A percentile compares a stretch with the other conserved stretches of the same genome.
Evolutionary conservation across 2,329 filamentous ascomycete species (phyloP).

Genomic region (Eutypella sp.): DNA sequence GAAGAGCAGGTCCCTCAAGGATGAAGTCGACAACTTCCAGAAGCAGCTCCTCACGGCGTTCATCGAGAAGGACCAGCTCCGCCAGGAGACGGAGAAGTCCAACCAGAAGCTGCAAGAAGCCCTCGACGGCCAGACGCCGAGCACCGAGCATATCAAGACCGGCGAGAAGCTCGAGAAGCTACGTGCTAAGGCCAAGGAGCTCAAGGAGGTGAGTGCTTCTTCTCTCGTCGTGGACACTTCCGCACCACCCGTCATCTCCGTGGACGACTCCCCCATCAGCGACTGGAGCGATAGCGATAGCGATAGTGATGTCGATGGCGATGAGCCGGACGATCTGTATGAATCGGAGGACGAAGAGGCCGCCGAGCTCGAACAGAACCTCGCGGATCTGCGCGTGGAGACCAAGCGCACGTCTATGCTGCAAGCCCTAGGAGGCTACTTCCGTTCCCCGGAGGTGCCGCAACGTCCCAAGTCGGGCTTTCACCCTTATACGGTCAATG

Average conservation of each 20-base stretch:
- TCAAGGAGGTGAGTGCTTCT: constrained; percentile 51
- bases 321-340: constrained; percentile 7
- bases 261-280: constrained; percentile 1
- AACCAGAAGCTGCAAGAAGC: constrained; percentile 37
- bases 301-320: constrained; percentile 10
- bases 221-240: background rate
- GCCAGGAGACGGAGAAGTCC: constrained; percentile 47
- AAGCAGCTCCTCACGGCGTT: constrained; percentile 56
- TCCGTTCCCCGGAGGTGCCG: too few species aligned
- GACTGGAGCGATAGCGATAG: constrained; percentile 10
- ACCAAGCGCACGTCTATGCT: constrained; percentile 21
- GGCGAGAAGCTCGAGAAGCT: constrained; percentile 56
- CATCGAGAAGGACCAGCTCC: constrained; percentile 55
- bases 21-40: constrained; percentile 53
- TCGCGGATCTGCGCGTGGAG: constrained; percentile 11
- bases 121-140: constrained; percentile 24
- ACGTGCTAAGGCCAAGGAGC: constrained; percentile 47
- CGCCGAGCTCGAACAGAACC: too few species aligned
- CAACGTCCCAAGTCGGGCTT: constrained; percentile 9
- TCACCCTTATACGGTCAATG: constrained; percentile 12
- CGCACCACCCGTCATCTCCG: background rate
- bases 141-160: constrained; percentile 27
- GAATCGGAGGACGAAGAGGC: too few species aligned
- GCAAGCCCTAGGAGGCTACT: constrained; percentile 14
- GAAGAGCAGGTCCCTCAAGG: constrained; percentile 42